Evolutionary conservation across 345 rosid species (phyloP), one percentile per base, ranked within the genome.

Genomic region (Erucastrum elatum): DNA sequence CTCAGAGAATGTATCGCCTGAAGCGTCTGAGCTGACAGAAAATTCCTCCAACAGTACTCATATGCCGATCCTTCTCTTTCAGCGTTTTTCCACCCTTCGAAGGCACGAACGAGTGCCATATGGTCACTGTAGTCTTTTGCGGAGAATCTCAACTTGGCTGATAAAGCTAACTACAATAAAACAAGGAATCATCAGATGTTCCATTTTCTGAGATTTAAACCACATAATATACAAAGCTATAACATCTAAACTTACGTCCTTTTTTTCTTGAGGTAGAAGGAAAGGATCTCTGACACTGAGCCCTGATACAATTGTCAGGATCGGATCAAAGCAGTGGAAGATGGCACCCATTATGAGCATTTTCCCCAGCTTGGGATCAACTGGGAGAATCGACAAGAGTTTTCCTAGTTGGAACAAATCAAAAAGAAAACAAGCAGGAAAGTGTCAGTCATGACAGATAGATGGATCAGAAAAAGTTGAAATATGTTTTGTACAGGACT

Each of bases 101-200:
- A 95, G 66, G 99, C 99, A 59, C 98, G 99, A 9, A 95, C 99
- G 21, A 95, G 93, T 29, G 99, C 99, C 97, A 93, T 90, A 77
- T 95, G 99, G 84, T 95, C 99, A 77, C 99, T 95, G 84, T 91
- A 93, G 85, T 95, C 99, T 86, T 93, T 95, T 5, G 98, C 97
- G 16, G 96, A 93, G 85, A 91, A 95, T 83, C 97, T 90, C 78
- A 94, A 91, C 81, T 95, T 95, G 56, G 99, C 97, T 56, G 91
- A 87, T 82, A 96, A 93, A 64, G 99, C 99, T 80, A 94, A 83
- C 98, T 94, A 81, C 46, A 84, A 27, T 39, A 78, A 34, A 78
- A 60, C 68, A 71, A 64, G 30, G 17, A 15, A 72, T 33, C 72
- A 74, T 63, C 74, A 56, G 71, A 61, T 21, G 21, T 21, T 21